Percentiles rank a stretch among this genome's conserved stretches.
These are phyloP conservation scores for Tarenaya hassleriana DNA, from an alignment of 345 rosid genomes.

Conservation along the genomic window DNA sequence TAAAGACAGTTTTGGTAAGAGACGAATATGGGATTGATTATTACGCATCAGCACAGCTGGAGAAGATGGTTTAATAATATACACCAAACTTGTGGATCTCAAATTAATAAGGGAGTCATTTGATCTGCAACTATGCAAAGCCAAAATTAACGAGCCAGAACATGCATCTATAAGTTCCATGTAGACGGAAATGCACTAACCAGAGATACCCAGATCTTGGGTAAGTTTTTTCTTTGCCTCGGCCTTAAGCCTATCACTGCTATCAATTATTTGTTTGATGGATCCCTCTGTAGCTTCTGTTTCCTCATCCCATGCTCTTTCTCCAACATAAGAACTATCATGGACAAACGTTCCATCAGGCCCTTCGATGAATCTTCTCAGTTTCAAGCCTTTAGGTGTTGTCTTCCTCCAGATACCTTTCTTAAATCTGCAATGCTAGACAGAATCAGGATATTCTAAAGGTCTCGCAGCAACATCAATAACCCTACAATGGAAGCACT, in stretches of 20 bases:
- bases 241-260: constrained; percentile 41
- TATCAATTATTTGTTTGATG: constrained; percentile 50
- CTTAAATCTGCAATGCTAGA: constrained; percentile 56
- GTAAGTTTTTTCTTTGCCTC: constrained; percentile 61
- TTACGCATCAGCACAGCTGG: too few species aligned
- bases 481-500: constrained; percentile 11
- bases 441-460: constrained; percentile 10
- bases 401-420: constrained; percentile 80
- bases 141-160: neutral
- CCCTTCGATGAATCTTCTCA: constrained; percentile 72
- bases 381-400: constrained; percentile 76
- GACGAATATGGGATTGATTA: too few species aligned
- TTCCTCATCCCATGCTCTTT: constrained; percentile 86
- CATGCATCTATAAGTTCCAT: constrained; percentile 5
- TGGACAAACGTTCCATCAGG: constrained; percentile 75
- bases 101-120: constrained; percentile 5
- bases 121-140: constrained; percentile 5
- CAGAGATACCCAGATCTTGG: constrained; percentile 59
- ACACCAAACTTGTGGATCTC: too few species aligned
- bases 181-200: constrained; percentile 30
- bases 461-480: neutral
- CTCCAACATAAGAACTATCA: constrained; percentile 83
- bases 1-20: too few species aligned
- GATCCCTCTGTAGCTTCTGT: constrained; percentile 44
- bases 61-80: too few species aligned